Evolutionary conservation across 352 stramenopile genomes (phyloP), one percentile per base, ranked within the genome.

Genomic region (Pseudoperonospora humuli): DNA sequence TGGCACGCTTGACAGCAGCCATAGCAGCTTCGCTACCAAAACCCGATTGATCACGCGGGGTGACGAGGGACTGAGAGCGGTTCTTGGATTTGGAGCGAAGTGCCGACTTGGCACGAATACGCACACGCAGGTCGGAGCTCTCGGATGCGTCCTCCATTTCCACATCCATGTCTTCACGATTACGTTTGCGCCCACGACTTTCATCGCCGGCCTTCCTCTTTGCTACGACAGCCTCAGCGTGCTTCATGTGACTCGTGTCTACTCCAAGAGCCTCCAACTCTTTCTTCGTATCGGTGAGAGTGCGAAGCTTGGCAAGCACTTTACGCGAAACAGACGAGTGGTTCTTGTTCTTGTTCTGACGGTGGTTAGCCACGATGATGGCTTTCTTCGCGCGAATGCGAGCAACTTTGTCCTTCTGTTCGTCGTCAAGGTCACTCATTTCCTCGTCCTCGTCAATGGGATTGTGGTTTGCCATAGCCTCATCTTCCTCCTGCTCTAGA

Each of bases 401-500:
- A 44, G 49, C 55, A 24, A 93, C 67, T 58, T 88, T 90, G 36
- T 93, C 89, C 65, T 97, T 88, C 67, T 98, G 93, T 45, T 98
- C 94, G 39, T 97, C 92, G 54, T 98, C 90, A 20, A 98, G 64
- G 61, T 97, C 93, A 25, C 79, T 96, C 39, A 94, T 67, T 10
- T 80, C 65, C 13, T 88, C 78, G 45, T 88, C 78, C 21, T 85
- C 78, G 23, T 95, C 85, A 58, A 97, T 85, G 53, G 95, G 84
- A 10, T 70, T 73, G 7, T 91, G 75, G 60, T 97, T 95, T 8
- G 76, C 82, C 67, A 97, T 80, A 25, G 93, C 70, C 51, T 97
- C 90, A 40, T 98, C 95, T 63, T 99, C 96, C 62, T 99, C 96
- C 42, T 88, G 61, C 71, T 99, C 96, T 34, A 99, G 71, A 27